Conservation (phyloP, 495 filamentous ascomycete species). For the Penicillium herquei region DNA sequence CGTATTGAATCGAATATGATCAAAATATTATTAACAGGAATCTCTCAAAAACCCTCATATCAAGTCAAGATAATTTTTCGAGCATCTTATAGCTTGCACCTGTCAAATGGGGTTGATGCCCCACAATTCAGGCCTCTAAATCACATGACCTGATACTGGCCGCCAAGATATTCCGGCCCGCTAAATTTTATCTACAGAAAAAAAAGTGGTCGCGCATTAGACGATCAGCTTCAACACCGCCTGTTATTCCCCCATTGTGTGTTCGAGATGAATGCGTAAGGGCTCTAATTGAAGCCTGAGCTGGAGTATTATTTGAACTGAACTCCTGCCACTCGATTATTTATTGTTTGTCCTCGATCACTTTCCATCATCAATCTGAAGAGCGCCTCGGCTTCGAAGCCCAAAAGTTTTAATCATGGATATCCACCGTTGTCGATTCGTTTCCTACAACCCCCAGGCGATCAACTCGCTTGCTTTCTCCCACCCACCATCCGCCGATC, state of each 20-base stretch:
- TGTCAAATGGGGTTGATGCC: no score
- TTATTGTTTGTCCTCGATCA: background rate
- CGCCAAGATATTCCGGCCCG: conserved; percentile 30
- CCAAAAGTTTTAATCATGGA: conserved; percentile 61
- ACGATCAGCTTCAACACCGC: conserved; percentile 21
- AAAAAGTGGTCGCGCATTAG: conserved; percentile 25
- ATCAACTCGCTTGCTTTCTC: conserved; percentile 96
- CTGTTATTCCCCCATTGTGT: conserved; percentile 9
- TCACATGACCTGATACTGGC: conserved; percentile 21
- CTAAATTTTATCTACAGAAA: conserved; percentile 37
- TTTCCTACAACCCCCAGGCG: conserved; percentile 87
- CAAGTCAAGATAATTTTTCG: no score
- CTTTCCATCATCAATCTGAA: conserved; percentile 3
- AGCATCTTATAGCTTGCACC: no score
- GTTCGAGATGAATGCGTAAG: conserved; percentile 38
- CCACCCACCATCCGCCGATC: conserved; percentile 61
- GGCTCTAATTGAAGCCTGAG: conserved; percentile 26
- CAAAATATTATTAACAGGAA: no score
- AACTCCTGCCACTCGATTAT: conserved; percentile 12
- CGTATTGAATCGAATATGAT: no score
- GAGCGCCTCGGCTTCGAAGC: conserved; percentile 18
- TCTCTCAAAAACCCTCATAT: no score
- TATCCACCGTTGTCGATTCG: conserved; percentile 94
- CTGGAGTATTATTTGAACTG: conserved; percentile 23
- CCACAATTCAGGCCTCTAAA: background rate